A percentile compares a stretch with the other conserved stretches of the same genome.
Evolutionary conservation across 2,329 filamentous ascomycete species (phyloP).

Genomic region (Ilyonectria destructans): DNA sequence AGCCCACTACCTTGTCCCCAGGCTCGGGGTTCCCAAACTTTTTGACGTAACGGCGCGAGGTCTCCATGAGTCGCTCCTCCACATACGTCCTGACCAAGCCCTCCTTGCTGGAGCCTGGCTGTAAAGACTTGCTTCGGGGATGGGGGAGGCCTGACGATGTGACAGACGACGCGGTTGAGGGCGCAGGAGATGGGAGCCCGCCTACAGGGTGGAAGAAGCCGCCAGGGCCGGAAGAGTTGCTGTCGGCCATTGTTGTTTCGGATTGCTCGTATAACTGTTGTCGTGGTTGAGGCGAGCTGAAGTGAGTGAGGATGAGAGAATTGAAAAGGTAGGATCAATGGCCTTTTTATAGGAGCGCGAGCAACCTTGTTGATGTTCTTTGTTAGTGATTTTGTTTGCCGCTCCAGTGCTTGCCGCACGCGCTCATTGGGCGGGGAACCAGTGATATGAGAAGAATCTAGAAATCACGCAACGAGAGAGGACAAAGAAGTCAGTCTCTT

Average conservation of each 20-base stretch:
- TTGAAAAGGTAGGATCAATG: background rate
- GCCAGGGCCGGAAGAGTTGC: conserved; percentile 55
- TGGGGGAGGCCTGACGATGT: conserved; percentile 65
- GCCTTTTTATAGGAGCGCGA: background rate
- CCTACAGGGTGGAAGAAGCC: conserved; percentile 66
- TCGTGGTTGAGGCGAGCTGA: background rate
- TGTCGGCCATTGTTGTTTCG: background rate
- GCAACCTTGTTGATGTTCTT: background rate
- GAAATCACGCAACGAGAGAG: background rate
- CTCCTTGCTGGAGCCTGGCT: conserved; percentile 73
- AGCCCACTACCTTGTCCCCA: conserved; percentile 67
- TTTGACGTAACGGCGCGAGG: conserved; percentile 74
- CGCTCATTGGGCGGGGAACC: background rate
- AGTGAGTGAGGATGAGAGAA: background rate
- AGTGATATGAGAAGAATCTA: background rate
- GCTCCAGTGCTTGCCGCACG: background rate
- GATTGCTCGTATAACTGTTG: background rate
- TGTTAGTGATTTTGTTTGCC: background rate
- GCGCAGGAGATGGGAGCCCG: conserved; percentile 70
- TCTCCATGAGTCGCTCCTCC: conserved; percentile 67
- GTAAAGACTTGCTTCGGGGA: conserved; percentile 68
- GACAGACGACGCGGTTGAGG: conserved; percentile 64
- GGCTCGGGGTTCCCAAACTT: conserved; percentile 66
- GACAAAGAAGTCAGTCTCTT: background rate
- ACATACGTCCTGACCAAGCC: conserved; percentile 73